A percentile compares a stretch with the other conserved stretches of the same genome.
Evolutionary conservation across 306 rosid genomes (phyloP).

Genomic region (Ziziphus jujuba): DNA sequence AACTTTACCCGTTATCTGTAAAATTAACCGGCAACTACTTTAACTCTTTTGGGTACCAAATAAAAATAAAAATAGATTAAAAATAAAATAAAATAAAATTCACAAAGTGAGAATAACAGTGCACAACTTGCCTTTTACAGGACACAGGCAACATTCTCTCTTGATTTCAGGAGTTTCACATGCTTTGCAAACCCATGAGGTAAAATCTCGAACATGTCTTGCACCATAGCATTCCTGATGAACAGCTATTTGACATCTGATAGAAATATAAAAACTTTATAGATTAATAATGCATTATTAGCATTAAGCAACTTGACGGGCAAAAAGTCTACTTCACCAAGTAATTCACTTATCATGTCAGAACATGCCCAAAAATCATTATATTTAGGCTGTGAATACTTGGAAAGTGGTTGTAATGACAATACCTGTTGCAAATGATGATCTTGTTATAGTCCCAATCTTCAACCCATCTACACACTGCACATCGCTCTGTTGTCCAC

Average conservation of each 20-base stretch:
- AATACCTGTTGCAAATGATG: constrained; percentile 94
- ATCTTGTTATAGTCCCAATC: constrained; percentile 99
- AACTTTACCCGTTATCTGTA: not conserved
- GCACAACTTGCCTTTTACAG: constrained; percentile 71
- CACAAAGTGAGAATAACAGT: not conserved
- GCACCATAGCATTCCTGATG: constrained; percentile 99
- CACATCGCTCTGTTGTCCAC: constrained; percentile 99
- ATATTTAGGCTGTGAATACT: constrained; percentile 5
- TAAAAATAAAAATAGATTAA: not conserved
- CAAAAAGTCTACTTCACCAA: not conserved
- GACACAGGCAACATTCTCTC: constrained; percentile 99
- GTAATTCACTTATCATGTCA: not conserved
- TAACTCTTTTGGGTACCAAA: too few relatives aligned
- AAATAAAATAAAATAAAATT: constrained; percentile 3
- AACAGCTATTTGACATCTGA: constrained; percentile 97
- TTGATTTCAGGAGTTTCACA: constrained; percentile 86
- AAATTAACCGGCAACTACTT: not conserved
- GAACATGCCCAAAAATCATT: constrained; percentile 4
- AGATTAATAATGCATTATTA: not conserved
- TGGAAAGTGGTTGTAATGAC: constrained; percentile 13
- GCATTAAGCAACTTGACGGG: not conserved
- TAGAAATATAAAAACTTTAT: constrained; percentile 16
- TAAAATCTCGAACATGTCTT: constrained; percentile 81
- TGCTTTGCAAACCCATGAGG: constrained; percentile 99
- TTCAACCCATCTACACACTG: constrained; percentile 99